Base-by-base conservation (phyloP, 116 monocot species). In the Cymodocea nodosa region DNA sequence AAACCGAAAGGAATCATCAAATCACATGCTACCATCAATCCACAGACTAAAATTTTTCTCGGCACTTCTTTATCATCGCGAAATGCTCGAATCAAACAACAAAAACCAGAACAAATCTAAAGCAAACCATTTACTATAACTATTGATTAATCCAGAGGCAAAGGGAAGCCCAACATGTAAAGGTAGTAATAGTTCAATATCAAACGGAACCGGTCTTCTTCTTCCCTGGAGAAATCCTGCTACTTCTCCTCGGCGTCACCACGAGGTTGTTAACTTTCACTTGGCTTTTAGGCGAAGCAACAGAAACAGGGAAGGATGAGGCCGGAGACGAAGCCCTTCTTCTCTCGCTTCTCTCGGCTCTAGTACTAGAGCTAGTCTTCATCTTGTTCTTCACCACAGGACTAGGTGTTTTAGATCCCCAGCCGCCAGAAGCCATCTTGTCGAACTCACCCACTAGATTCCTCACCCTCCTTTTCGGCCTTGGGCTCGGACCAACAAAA, bases 361-460 rank as follows among this genome's bases (percentile, higher is more conserved):
- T n/a, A 36, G 16, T 64, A 19, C 49, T 22, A 13, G 14, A 17
- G 11, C 18, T 62, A 8, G n/a, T 40, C 35, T 40, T 62, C 4
- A 9, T 37, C 15, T 8, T 62, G 13, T 62, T 40, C 14, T n/a
- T 37, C 15, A 18, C 18, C 7, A 15, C 5, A 65, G 35, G 18
- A 0, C 62, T 40, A 10, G 62, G 17, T 0, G 18, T 17, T 44
- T n/a, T 15, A 8, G 39, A n/a, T n/a, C 16, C 15, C 11, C 15
- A 9, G 15, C 48, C 58, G 3, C 14, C 35, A 35, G 62, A 39
- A 44, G 68, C 75, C 37, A 68, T 25, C 56, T 50, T 53, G 15
- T 69, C 75, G 49, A 75, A 75, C 63, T 75, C 75, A 12, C 50
- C 68, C 11, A 40, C 63, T 23, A 75, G 68, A 35, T 56, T 75